These are phyloP conservation scores for Dictyostelium firmibasis DNA, from an alignment of 78 protist genomes.

Conservation along the genomic window DNA sequence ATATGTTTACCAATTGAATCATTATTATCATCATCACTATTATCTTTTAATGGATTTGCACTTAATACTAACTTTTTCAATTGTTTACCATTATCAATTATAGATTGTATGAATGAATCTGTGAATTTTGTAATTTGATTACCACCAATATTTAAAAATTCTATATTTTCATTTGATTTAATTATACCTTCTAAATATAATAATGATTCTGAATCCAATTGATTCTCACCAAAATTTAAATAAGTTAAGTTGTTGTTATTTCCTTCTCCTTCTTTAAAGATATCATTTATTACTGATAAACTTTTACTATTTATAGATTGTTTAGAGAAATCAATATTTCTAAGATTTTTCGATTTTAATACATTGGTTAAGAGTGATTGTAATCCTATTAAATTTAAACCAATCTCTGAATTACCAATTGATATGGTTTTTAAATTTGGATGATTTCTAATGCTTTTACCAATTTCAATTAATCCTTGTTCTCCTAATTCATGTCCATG, in stretches of 20 bases:
- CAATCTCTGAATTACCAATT: conserved; percentile 41
- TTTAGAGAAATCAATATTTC: conserved; percentile 17
- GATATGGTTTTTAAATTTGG: not conserved
- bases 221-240: not conserved
- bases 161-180: not conserved
- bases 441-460: conserved; percentile 25
- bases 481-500: conserved; percentile 37
- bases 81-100: not conserved
- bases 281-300: not conserved
- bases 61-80: not conserved
- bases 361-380: not conserved
- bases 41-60: not conserved
- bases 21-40: not conserved
- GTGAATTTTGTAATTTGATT: not conserved
- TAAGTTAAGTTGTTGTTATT: not conserved
- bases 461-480: conserved; percentile 18
- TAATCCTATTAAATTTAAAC: conserved; percentile 2
- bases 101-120: not conserved
- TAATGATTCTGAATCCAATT: conserved; percentile 2
- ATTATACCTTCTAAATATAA: not conserved
- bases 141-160: not conserved
- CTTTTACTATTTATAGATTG: not conserved
- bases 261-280: not conserved
- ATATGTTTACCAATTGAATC: not conserved
- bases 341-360: not conserved